These are phyloP conservation scores for Pyrenophora seminiperda DNA, from an alignment of 2,329 filamentous ascomycete genomes.

Conservation along the genomic window DNA sequence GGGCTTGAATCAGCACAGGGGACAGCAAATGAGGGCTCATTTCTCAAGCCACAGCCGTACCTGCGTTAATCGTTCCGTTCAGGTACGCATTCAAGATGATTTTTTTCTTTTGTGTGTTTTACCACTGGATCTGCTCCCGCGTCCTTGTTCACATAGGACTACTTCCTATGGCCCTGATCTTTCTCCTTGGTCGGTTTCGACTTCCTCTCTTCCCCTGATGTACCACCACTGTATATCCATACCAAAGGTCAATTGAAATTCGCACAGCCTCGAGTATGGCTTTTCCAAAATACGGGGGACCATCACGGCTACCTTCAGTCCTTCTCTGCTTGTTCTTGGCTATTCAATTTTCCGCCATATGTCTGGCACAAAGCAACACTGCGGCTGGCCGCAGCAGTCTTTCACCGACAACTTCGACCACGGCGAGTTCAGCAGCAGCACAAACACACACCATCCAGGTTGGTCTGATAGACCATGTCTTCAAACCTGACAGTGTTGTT, in stretches of 20 bases:
- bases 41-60: slow-evolving; percentile 14
- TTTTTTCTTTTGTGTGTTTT: slow-evolving; percentile 7
- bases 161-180: neutral
- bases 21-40: slow-evolving; percentile 12
- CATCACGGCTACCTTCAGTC: neutral
- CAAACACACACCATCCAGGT: slow-evolving; percentile 46
- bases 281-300: neutral
- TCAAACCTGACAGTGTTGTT: slow-evolving; percentile 46
- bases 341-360: slow-evolving; percentile 3
- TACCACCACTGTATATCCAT: neutral
- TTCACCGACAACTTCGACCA: slow-evolving; percentile 5
- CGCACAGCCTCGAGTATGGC: neutral
- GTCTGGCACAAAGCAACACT: slow-evolving; percentile 14
- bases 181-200: slow-evolving; percentile 9
- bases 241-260: neutral
- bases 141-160: slow-evolving; percentile 10
- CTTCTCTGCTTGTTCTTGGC: neutral
- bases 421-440: slow-evolving; percentile 20
- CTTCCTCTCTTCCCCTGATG: neutral
- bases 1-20: slow-evolving; percentile 3
- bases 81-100: slow-evolving; percentile 11
- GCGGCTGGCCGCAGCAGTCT: neutral
- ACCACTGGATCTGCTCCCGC: slow-evolving; percentile 1
- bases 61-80: neutral
- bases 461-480: slow-evolving; percentile 46